phyloP scores from a whole-genome alignment of 2,329 filamentous ascomycete genomes.

The Phoma sp. region DNA sequence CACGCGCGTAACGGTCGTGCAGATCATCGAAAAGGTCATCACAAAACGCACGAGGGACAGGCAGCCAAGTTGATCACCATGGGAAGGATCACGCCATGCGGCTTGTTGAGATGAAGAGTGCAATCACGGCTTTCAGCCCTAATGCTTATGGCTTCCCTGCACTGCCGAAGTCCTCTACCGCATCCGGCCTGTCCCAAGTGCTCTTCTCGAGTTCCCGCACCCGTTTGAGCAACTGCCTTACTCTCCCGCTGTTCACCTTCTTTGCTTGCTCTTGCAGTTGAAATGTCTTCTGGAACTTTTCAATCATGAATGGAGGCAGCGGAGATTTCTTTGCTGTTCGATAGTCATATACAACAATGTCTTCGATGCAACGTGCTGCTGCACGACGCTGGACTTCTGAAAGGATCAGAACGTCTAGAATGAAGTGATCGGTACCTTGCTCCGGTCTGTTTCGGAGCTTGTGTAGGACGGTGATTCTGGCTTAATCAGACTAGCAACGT shows the following conservation, averaged over 20 bases:
- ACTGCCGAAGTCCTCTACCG: constrained; percentile 69
- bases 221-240: constrained; percentile 56
- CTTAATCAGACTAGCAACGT: constrained; percentile 1
- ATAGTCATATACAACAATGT: constrained; percentile 82
- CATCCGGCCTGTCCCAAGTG: constrained; percentile 75
- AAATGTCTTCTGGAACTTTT: constrained; percentile 66
- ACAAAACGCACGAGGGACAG: constrained; percentile 12
- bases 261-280: constrained; percentile 66
- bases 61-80: constrained; percentile 21
- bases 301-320: constrained; percentile 66
- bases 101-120: constrained; percentile 1
- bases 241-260: constrained; percentile 57
- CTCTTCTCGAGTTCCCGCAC: constrained; percentile 69
- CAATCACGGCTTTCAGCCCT: neutral
- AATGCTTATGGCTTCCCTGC: constrained; percentile 19
- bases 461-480: constrained; percentile 77
- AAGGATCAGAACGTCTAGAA: constrained; percentile 68
- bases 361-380: constrained; percentile 77
- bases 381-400: constrained; percentile 76
- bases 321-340: constrained; percentile 60
- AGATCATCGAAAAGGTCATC: constrained; percentile 33
- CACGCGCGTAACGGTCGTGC: constrained; percentile 47
- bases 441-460: constrained; percentile 67
- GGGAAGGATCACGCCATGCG: constrained; percentile 25
- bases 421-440: constrained; percentile 59